Evolutionary conservation across 2,329 filamentous ascomycete species (phyloP).

Genomic region (Alternaria sp.): DNA sequence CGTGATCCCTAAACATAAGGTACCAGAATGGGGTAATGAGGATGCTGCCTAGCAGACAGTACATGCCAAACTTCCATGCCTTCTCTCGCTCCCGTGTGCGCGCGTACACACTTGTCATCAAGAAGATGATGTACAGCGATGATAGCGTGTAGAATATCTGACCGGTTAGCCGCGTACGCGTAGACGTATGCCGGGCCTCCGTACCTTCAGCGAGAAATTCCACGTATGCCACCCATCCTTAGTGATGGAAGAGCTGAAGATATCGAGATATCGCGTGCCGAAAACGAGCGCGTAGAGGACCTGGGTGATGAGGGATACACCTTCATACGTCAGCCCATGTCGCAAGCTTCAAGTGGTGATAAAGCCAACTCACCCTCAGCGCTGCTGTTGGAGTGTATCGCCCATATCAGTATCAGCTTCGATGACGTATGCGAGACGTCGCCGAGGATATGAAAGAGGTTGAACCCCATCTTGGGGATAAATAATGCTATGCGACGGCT

Average conservation of each 20-base stretch:
- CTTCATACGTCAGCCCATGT: conserved; percentile 49
- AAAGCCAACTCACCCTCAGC: conserved; percentile 70
- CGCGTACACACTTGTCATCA: conserved; percentile 87
- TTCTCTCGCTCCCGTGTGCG: conserved; percentile 89
- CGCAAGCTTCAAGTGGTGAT: background rate
- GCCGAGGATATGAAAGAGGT: conserved; percentile 75
- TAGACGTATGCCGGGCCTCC: background rate
- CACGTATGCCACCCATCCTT: conserved; percentile 44
- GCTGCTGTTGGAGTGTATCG: conserved; percentile 86
- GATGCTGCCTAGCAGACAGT: conserved; percentile 69
- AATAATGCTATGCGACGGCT: conserved; percentile 18
- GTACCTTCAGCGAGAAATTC: conserved; percentile 77
- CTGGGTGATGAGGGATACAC: conserved; percentile 91
- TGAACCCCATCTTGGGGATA: conserved; percentile 43
- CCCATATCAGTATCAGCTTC: conserved; percentile 88
- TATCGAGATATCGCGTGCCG: conserved; percentile 82
- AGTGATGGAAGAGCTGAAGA: conserved; percentile 63
- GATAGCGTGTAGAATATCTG: conserved; percentile 81
- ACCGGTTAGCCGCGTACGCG: conserved; percentile 15
- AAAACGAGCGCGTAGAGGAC: conserved; percentile 87
- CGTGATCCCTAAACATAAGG: conserved; percentile 67
- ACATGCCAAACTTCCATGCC: conserved; percentile 88
- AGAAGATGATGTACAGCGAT: conserved; percentile 82
- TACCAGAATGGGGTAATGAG: conserved; percentile 75
- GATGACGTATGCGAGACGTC: conserved; percentile 85